phyloP scores from a whole-genome alignment of 371 early-diverging fungal genomes.

The Amoeboaphelidium protococcarum region DNA sequence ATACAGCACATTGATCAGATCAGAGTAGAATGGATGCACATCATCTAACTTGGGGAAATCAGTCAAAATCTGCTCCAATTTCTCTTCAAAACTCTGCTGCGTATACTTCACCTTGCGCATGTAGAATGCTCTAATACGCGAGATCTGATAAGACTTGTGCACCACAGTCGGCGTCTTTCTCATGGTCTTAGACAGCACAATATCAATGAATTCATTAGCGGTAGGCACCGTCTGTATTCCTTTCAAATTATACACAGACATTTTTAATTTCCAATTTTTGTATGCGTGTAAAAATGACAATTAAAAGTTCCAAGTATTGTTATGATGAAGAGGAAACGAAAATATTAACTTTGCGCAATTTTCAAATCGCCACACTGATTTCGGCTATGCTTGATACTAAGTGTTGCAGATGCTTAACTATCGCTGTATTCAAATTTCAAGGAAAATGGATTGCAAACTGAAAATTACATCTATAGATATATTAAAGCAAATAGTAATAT shows the following conservation, averaged over 20 bases:
- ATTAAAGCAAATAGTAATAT: too few species aligned
- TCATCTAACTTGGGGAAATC: conserved; percentile 99
- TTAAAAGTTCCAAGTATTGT: too few species aligned
- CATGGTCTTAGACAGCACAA: conserved; percentile 94
- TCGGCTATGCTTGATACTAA: too few species aligned
- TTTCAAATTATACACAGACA: conserved; percentile 88
- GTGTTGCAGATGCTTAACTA: too few species aligned
- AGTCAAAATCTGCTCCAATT: conserved; percentile 67
- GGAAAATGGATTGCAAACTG: too few species aligned
- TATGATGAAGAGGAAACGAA: too few species aligned
- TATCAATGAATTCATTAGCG: conserved; percentile 87
- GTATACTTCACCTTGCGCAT: conserved; percentile 99
- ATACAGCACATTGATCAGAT: conserved; percentile 99
- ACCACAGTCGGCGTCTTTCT: conserved; percentile 98
- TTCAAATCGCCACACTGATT: too few species aligned
- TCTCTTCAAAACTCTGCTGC: conserved; percentile 84
- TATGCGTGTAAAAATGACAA: too few species aligned
- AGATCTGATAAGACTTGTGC: conserved; percentile 81
- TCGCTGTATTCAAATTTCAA: too few species aligned
- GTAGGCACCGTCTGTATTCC: conserved; percentile 90
- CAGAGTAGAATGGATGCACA: conserved; percentile 99
- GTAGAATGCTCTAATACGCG: conserved; percentile 95
- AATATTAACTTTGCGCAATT: too few species aligned
- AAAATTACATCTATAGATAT: too few species aligned
- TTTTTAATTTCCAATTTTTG: not conserved